Base-by-base conservation (phyloP, 2,329 filamentous ascomycete genomes). In the Atkinsonella texensis region DNA sequence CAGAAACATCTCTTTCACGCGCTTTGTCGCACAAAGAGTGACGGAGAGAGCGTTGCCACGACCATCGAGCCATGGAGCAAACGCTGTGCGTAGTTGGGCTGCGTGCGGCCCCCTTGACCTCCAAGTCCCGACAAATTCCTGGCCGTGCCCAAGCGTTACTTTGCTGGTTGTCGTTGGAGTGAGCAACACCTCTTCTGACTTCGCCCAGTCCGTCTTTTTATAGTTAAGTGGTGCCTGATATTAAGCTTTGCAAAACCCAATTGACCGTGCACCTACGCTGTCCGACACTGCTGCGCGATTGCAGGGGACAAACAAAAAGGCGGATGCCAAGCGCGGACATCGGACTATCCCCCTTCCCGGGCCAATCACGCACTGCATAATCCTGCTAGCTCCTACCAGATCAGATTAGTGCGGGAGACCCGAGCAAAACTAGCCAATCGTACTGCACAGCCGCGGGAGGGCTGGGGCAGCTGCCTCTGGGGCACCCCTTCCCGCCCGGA, bases 1-100 rank as follows among this genome's bases (percentile, higher is more conserved):
- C 28, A 40, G 35, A 48, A 48, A 40, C 33, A 48, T 23, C 33
- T 23, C 10, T 33, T 31, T 31, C 35, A 31, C 46, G 46, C 46
- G 46, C 46, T 40, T 41, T 48, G 46, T 48, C 18, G 46, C 46
- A 48, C 46, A 40, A 31, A 40, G 20, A 40, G 46, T 12, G 40
- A 13, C 12, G 18, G 18, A 18, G 41, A 20, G 10, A 11, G 35
- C 46, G 18, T 23, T 47, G 32, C 11, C 18, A 47, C 18, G 45
- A 11, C 13, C 39, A 7, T 47, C 15, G 45, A 32, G 32, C 45
- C 20, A 23, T 15, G 32, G 18, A 47, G 45, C 45, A 47, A 47
- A 47, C 33, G 10, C 7, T 3, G 4, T 47, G 13, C 10, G 17
- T 39, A 1, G 31, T 38, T 38, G 32, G 6, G 45, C 33, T 31